A percentile compares a stretch with the other conserved stretches of the same genome.
These are phyloP conservation scores for Saccharomycopsis amapae DNA, from an alignment of 805 yeast species.

Conservation along the genomic window DNA sequence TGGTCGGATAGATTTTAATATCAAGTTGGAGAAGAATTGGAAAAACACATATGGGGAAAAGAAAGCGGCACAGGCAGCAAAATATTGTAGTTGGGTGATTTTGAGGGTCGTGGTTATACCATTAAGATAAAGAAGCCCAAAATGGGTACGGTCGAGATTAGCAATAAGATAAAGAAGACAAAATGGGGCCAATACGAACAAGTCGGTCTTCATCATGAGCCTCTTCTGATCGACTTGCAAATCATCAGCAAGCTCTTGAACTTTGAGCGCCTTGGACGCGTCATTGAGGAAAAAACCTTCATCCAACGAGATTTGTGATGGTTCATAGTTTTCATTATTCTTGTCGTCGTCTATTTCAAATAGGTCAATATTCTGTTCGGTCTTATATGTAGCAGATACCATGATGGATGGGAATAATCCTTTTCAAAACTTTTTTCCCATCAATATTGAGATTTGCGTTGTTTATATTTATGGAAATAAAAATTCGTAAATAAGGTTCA, in stretches of 20 bases:
- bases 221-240: conserved; percentile 43
- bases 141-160: conserved; percentile 67
- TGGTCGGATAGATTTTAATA: conserved; percentile 34
- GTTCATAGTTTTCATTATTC: too few species aligned
- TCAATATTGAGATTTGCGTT: too few species aligned
- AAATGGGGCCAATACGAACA: conserved; percentile 62
- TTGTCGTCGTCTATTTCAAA: too few species aligned
- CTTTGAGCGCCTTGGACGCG: conserved; percentile 10
- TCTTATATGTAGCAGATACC: too few species aligned
- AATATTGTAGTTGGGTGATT: conserved; percentile 51
- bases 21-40: conserved; percentile 31
- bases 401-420: too few species aligned
- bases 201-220: conserved; percentile 56
- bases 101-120: conserved; percentile 49
- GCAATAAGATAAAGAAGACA: conserved; percentile 62
- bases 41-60: conserved; percentile 16
- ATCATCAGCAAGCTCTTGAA: conserved; percentile 33
- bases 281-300: conserved; percentile 6
- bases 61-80: conserved; percentile 51
- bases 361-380: too few species aligned
- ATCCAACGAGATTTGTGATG: too few species aligned
- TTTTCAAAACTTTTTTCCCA: too few species aligned
- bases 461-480: too few species aligned
- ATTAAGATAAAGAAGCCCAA: conserved; percentile 63
- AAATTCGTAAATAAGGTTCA: too few species aligned